phyloP scores from a whole-genome alignment of 257 asterid species.

The Nicotiana tabacum region DNA sequence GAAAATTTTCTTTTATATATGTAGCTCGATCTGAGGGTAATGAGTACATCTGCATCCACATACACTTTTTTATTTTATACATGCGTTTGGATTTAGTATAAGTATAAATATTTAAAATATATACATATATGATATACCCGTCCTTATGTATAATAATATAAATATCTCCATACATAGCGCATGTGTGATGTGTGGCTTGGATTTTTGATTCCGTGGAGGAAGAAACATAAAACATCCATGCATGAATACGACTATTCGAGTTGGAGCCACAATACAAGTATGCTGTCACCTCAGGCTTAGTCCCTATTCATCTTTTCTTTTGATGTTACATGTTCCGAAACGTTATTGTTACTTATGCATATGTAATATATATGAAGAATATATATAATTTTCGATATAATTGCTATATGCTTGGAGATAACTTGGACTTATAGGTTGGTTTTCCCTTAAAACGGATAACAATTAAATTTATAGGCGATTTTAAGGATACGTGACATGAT shows the following conservation, averaged over 20 bases:
- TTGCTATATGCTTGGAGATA: too few relatives aligned
- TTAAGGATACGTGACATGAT: too few relatives aligned
- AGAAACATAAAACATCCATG: not conserved
- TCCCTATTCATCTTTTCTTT: not conserved
- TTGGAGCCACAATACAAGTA: not conserved
- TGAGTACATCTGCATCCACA: not conserved
- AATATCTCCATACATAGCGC: not conserved
- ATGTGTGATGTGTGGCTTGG: not conserved
- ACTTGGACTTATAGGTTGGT: too few relatives aligned
- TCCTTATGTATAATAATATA: not conserved
- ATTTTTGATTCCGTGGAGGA: not conserved
- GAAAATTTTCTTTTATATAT: not conserved
- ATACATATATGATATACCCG: not conserved
- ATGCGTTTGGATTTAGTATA: not conserved
- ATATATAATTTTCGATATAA: too few relatives aligned
- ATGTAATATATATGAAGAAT: too few relatives aligned
- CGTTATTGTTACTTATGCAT: too few relatives aligned
- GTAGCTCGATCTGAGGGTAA: too few relatives aligned
- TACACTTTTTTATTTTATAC: too few relatives aligned
- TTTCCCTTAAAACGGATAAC: too few relatives aligned
- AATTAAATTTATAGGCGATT: too few relatives aligned
- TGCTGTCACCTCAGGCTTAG: constrained; percentile 2
- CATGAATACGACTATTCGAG: not conserved
- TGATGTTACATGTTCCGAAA: not conserved
- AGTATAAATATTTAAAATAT: not conserved